Percentiles rank a stretch among this genome's conserved stretches.
phyloP scores from a whole-genome alignment of 116 monocot genomes.

The Posidonia oceanica region DNA sequence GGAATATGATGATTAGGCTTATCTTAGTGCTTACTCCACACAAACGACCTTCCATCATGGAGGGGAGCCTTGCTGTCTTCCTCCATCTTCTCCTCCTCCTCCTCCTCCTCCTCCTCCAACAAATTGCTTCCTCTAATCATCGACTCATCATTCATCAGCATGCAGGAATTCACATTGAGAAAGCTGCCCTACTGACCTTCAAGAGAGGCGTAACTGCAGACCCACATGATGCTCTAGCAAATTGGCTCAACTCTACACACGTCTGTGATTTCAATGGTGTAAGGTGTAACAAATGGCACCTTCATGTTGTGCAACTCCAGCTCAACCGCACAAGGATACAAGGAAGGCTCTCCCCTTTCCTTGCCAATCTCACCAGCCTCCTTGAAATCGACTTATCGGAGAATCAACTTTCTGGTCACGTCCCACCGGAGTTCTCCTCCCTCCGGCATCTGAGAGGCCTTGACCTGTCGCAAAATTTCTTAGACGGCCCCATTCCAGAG shows the following conservation, averaged over 20 bases:
- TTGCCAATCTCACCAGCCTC: slow-evolving; percentile 15
- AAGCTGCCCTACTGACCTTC: slow-evolving; percentile 13
- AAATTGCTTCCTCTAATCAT: neutral
- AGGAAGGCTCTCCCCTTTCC: slow-evolving; percentile 8
- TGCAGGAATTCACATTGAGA: slow-evolving; percentile 1
- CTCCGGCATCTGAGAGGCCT: slow-evolving; percentile 3
- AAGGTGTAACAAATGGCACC: slow-evolving; percentile 2
- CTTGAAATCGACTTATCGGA: slow-evolving; percentile 8
- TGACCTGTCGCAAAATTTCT: slow-evolving; percentile 6
- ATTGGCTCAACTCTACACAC: slow-evolving; percentile 5
- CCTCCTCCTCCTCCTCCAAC: neutral
- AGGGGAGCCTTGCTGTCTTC: slow-evolving; percentile 2
- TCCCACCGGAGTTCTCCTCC: slow-evolving; percentile 5
- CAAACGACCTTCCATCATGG: neutral
- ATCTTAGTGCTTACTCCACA: neutral
- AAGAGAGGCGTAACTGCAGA: slow-evolving; percentile 6
- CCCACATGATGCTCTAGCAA: slow-evolving; percentile 7
- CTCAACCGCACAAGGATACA: neutral
- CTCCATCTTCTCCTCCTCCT: slow-evolving; percentile 4
- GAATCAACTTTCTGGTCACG: slow-evolving; percentile 2
- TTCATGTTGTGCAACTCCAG: slow-evolving; percentile 3
- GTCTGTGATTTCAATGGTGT: slow-evolving; percentile 12
- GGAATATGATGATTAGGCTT: slow-evolving; percentile 1
- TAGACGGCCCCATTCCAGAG: slow-evolving; percentile 5
- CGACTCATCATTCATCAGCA: neutral